Evolutionary conservation across 345 rosid genomes (phyloP), one percentile per base, ranked within the genome.

Genomic region (Jatropha curcas): DNA sequence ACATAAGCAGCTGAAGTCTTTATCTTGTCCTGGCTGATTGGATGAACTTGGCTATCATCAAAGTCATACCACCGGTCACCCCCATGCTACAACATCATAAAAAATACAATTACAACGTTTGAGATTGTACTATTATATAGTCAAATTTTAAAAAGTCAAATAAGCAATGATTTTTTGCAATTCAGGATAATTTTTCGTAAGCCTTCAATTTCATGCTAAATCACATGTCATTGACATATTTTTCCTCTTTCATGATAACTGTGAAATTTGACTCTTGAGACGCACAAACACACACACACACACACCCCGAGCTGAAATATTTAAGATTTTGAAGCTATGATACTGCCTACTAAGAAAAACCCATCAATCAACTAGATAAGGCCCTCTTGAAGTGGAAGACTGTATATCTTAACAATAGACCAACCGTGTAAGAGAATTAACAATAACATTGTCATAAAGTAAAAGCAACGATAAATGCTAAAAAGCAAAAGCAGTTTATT

Each of bases 1-100:
- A 93, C 98, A 74, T 93, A 96, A 46, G 97, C 99, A 62, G 99
- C 98, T 0, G 96, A 88, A 45, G 93, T 88, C 84, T 90, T 96
- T 77, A 96, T 90, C 83, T 91, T 93, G 68, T 96, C 96, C 80
- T 77, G 84, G 82, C 89, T 64, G 68, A 93, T 88, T 35, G 86
- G 86, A 75, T 68, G 65, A 67, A 96, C 99, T 48, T 80, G 90
- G 78, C 94, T 91, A 81, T 95, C 99, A 61, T 93, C 98, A 45
- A 96, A 96, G 78, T 93, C 94, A 22, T 88, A 93, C 99, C 99
- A 96, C 74, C 71, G 83, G 71, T 87, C 92, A 67, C 89, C 89
- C 65, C 99, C 99, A 68, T 90, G 97, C 99, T 96, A 76, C 81
- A 81, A 76, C 81, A 81, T 55, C 52, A 79, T 46, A 46, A 65